A percentile compares a stretch with the other conserved stretches of the same genome.
phyloP scores from a whole-genome alignment of 768 basidiomycete species.

The Macrolepiota fuliginosa region DNA sequence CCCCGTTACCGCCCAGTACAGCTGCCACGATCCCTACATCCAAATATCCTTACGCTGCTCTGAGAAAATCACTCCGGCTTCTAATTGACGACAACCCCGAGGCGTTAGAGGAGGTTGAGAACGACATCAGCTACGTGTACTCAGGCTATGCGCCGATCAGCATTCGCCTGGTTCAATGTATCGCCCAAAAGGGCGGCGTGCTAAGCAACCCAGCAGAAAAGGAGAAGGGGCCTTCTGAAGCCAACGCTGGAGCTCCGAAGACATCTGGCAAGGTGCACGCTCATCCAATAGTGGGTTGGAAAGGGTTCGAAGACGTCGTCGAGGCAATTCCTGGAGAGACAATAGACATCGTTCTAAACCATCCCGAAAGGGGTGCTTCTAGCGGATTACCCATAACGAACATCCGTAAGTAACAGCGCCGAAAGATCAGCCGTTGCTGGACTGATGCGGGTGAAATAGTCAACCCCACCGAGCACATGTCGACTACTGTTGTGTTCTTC shows the following conservation, averaged over 20 bases:
- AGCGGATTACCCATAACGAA: conserved; percentile 6
- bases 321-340: conserved; percentile 81
- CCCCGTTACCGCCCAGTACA: conserved; percentile 57
- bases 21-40: conserved; percentile 34
- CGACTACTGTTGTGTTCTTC: conserved; percentile 93
- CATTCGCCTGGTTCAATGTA: conserved; percentile 87
- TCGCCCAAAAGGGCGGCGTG: conserved; percentile 88
- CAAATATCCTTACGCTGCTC: conserved; percentile 68
- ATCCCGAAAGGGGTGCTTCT: conserved; percentile 10
- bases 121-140: conserved; percentile 95
- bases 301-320: conserved; percentile 92
- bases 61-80: conserved; percentile 87
- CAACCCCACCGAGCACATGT: conserved; percentile 45
- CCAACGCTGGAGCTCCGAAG: conserved; percentile 35
- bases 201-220: conserved; percentile 75
- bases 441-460: not conserved
- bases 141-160: conserved; percentile 96
- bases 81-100: conserved; percentile 86
- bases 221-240: conserved; percentile 38
- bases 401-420: conserved; percentile 11
- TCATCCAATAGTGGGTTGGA: conserved; percentile 95
- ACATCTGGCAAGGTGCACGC: conserved; percentile 65
- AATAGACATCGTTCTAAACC: conserved; percentile 69
- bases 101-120: conserved; percentile 77
- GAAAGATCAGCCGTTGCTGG: conserved; percentile 24